These are phyloP conservation scores for Populus davidiana DNA, from an alignment of 345 rosid species.

Conservation along the genomic window DNA sequence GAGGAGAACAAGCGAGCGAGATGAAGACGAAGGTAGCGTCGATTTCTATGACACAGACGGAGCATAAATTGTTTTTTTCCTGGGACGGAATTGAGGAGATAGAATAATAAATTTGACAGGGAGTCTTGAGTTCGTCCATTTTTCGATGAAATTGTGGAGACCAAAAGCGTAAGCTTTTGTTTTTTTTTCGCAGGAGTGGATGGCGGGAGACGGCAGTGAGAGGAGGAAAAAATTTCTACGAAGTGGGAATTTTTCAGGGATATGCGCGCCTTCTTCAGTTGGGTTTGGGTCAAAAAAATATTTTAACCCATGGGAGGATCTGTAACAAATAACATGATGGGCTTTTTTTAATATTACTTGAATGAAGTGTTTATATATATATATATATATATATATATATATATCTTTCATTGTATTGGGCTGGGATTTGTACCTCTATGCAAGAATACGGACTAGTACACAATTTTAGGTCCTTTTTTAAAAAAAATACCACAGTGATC, in stretches of 20 bases:
- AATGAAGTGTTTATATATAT: neutral
- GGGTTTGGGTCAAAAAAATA: neutral
- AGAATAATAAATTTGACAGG: neutral
- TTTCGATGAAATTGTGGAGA: neutral
- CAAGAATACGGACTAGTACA: neutral
- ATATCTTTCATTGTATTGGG: neutral
- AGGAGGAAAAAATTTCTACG: neutral
- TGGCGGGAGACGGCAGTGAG: conserved; percentile 2
- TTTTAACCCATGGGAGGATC: too few relatives aligned
- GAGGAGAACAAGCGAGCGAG: conserved; percentile 38
- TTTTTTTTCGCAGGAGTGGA: neutral
- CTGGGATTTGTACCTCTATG: neutral
- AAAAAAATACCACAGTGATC: too few relatives aligned
- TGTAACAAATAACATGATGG: too few relatives aligned
- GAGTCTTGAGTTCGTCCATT: neutral
- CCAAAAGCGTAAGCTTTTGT: neutral
- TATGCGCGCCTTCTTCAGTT: neutral
- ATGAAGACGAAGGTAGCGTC: conserved; percentile 37
- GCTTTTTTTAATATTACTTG: too few relatives aligned
- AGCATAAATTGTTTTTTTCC: conserved; percentile 35
- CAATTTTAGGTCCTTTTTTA: too few relatives aligned
- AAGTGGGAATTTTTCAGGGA: neutral
- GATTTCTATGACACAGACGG: conserved; percentile 44
- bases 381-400: too few relatives aligned
- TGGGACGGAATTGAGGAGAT: neutral